Evolutionary conservation across 2,329 filamentous ascomycete species (phyloP).

Genomic region (Eutypella sp.): DNA sequence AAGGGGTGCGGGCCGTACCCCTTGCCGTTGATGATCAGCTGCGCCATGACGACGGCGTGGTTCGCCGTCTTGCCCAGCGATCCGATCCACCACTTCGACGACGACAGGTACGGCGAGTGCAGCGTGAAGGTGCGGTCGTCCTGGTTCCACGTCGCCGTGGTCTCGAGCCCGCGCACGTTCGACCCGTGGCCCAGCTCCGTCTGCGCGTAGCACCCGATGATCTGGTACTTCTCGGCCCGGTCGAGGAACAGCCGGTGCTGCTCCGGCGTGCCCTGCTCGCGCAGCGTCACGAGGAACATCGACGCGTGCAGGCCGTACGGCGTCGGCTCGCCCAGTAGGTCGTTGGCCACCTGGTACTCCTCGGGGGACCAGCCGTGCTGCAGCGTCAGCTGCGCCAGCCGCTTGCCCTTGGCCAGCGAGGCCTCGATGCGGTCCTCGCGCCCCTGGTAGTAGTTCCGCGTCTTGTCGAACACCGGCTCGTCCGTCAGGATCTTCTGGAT

Average conservation of each 20-base stretch:
- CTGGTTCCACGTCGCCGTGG: constrained; percentile 68
- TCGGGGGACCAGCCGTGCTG: constrained; percentile 63
- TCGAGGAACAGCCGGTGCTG: constrained; percentile 71
- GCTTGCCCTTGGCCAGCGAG: constrained; percentile 66
- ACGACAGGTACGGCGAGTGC: constrained; percentile 67
- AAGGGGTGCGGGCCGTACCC: constrained; percentile 72
- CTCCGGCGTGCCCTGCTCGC: constrained; percentile 66
- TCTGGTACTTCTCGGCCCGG: constrained; percentile 62
- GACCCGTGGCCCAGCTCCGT: constrained; percentile 76
- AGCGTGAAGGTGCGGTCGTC: constrained; percentile 70
- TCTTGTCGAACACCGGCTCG: constrained; percentile 72
- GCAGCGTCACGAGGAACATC: constrained; percentile 51
- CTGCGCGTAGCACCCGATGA: constrained; percentile 76
- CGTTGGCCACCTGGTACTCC: constrained; percentile 60
- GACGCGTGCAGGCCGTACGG: constrained; percentile 68
- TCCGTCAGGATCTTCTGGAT: constrained; percentile 60
- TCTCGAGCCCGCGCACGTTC: constrained; percentile 69
- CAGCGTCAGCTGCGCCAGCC: constrained; percentile 59
- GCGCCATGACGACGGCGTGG: constrained; percentile 74
- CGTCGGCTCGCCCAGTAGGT: constrained; percentile 67
- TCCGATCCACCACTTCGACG: constrained; percentile 83
- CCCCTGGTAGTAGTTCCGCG: constrained; percentile 70
- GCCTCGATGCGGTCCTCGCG: constrained; percentile 64
- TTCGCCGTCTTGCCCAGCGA: constrained; percentile 72
- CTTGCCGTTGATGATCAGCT: constrained; percentile 65